Evolutionary conservation across 2,329 filamentous ascomycete species (phyloP).

Genomic region (Seiridium unicorne): DNA sequence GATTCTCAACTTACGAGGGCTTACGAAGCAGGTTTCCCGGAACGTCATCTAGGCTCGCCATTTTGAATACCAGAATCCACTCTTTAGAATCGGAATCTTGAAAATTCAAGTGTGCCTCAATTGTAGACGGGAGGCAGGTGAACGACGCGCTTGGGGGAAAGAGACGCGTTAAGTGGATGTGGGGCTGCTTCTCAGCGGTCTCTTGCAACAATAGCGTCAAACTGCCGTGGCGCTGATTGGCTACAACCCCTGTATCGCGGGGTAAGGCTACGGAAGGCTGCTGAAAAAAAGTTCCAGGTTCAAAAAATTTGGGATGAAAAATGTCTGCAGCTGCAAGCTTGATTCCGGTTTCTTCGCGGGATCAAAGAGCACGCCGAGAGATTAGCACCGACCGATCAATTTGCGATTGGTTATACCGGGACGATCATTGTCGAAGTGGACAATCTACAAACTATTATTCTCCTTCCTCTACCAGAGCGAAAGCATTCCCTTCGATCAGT

Average conservation of each 20-base stretch:
- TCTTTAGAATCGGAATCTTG: neutral
- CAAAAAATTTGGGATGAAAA: conserved; percentile 3
- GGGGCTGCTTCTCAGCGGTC: neutral
- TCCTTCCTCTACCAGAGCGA: no score
- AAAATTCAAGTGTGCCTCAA: neutral
- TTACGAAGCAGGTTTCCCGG: conserved; percentile 43
- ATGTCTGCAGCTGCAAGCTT: neutral
- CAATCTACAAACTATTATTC: no score
- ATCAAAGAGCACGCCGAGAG: neutral
- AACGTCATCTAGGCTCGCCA: conserved; percentile 44
- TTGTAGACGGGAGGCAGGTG: no score
- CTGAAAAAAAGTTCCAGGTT: neutral
- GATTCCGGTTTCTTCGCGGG: neutral
- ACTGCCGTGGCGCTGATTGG: conserved; percentile 15
- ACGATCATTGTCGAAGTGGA: no score
- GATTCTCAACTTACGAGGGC: conserved; percentile 42
- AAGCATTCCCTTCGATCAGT: no score
- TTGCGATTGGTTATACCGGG: neutral
- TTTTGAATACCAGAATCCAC: conserved; percentile 18
- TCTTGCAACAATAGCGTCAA: neutral
- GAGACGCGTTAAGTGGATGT: conserved; percentile 31
- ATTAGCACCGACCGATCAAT: neutral
- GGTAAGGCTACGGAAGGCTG: conserved; percentile 25
- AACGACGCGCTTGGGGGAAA: conserved; percentile 15
- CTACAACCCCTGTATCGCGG: conserved; percentile 19